These are phyloP conservation scores for Penicillium paradoxum DNA, from an alignment of 495 filamentous ascomycete genomes.

Conservation along the genomic window DNA sequence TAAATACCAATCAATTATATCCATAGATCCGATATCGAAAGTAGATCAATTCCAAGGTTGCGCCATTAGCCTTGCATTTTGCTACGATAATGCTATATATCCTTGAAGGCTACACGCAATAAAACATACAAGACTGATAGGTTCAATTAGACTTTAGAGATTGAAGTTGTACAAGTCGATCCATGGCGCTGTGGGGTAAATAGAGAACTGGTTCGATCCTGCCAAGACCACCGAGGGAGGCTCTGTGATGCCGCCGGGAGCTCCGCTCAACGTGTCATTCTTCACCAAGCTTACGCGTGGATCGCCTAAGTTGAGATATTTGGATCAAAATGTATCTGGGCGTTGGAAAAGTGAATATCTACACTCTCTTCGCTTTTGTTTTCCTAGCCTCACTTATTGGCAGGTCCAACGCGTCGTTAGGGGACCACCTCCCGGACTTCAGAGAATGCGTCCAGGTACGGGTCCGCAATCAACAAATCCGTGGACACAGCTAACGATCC, in stretches of 20 bases:
- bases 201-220: slow-evolving; percentile 3
- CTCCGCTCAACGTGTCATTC: slow-evolving; percentile 16
- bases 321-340: slow-evolving; percentile 32
- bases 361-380: slow-evolving; percentile 29
- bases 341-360: slow-evolving; percentile 16
- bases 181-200: slow-evolving; percentile 4
- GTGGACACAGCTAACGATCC: slow-evolving; percentile 14
- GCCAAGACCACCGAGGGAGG: slow-evolving; percentile 23
- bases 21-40: neutral
- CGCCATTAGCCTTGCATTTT: neutral
- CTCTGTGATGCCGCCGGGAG: slow-evolving; percentile 15
- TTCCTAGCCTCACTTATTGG: slow-evolving; percentile 41
- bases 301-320: slow-evolving; percentile 1
- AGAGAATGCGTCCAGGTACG: slow-evolving; percentile 77
- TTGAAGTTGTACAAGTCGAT: neutral
- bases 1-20: no score
- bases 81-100: no score
- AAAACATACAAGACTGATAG: no score
- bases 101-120: no score
- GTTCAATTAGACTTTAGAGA: neutral
- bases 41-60: neutral
- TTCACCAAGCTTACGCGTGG: slow-evolving; percentile 22
- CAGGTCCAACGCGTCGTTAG: slow-evolving; percentile 63
- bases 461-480: neutral
- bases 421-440: slow-evolving; percentile 88